Base-by-base conservation (phyloP, 257 asterid genomes). In the Asclepias syriaca region DNA sequence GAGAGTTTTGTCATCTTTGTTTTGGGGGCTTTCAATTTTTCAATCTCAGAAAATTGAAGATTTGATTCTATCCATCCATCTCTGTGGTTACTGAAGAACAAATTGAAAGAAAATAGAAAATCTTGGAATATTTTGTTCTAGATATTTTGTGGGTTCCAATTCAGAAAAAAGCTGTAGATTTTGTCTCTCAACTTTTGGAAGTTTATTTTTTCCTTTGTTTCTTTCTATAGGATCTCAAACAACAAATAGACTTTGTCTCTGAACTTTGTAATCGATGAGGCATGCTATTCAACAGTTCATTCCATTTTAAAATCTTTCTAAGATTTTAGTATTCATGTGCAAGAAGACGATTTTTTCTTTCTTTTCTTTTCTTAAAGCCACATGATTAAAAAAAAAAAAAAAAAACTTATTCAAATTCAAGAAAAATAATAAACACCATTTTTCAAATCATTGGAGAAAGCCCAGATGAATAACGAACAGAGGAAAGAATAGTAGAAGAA, bases 81-180 rank as follows among this genome's bases (percentile, higher is more conserved):
- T 60, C 14, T 32, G 10, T 60, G 45, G 46, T 27, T 60, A 58
- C 18, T 27, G 15, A 3, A 60, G 22, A 32, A 61, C 8, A 32
- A 5, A 15, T 29, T 19, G 2, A 3, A 60, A 60, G 16, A 2
- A 60, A 6, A 10, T 2, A 59, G 29, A 14, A 60, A 60, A 27
- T 11, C n/a, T 60, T 29, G 43, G 66, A 60, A 11, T 11, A 57
- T 8, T 22, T 22, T 58, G n/a, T 61, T 3, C 67, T 37, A 64
- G 50, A 16, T 58, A 16, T 34, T 32, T 63, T 63, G 49, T 63
- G 49, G 48, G 40, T 64, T 48, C 68, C 45, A 61, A 61, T 61
- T 9, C 68, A 63, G 27, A 64, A 18, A 61, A 51, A 5, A 0
- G 22, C 12, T 6, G 34, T 7, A 34, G 48, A 34, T 63, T 37